Base-by-base conservation (phyloP, 139 green algal species). In the Chlamydomonas sp. region DNA sequence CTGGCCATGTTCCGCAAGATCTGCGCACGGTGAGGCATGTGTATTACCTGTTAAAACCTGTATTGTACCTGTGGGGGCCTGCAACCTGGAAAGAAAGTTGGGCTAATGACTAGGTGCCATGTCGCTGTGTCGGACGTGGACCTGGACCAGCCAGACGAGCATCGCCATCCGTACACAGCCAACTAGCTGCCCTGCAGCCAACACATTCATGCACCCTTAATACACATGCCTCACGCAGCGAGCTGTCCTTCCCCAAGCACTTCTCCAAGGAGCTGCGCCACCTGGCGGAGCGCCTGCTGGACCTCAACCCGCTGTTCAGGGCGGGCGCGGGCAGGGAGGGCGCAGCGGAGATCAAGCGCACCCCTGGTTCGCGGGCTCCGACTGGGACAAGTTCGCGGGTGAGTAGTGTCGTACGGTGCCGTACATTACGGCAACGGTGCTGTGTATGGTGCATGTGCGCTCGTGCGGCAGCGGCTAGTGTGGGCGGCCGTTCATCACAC, bases 1-100 rank as follows among this genome's bases (percentile, higher is more conserved):
- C 92, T 98, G 79, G 88, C 86, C 67, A 98, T 98, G 96, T 99
- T 98, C 91, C 78, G 90, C 69, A 94, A 95, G 88, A 98, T 98
- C 89, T 96, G 94, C 85, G 88, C 90, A 57, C 80, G 86, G 78
- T 83, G 59, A 6, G 63, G 1, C 10, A 8, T 66, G 15, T 4
- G 7, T 49, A 71, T 60, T 3, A n/a, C 31, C 31, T 49, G 31
- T 49, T 49, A 49, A 49, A 49, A 49, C 31, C 31, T 49, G 31
- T 49, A 49, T 49, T 49, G 31, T 49, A 49, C 31, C 31, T 49
- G 31, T 49, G 31, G 31, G 31, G 31, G 31, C 31, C 31, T 49
- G 31, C 31, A 49, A 49, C 31, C 31, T 49, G 31, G 31, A 49
- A 49, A 49, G 31, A 49, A 49, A 49, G 31, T 49, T 49, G 31